A percentile compares a stretch with the other conserved stretches of the same genome.
Conservation (phyloP, 768 basidiomycete genomes). For the Pleurotus platypus region DNA sequence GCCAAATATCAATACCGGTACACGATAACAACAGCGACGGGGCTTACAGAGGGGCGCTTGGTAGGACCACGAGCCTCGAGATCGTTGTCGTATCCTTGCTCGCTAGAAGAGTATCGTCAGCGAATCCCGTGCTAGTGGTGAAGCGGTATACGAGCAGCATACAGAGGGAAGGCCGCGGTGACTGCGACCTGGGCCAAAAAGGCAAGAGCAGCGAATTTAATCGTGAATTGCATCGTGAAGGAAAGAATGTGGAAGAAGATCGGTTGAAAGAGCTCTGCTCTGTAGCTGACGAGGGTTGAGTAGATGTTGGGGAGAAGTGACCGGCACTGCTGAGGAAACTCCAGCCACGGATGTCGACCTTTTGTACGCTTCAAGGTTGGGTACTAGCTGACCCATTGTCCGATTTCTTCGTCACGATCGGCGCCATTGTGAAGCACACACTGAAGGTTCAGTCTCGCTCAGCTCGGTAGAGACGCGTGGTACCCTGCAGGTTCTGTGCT, state of each 20-base stretch:
- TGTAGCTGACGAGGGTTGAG: not conserved
- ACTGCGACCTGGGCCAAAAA: not conserved
- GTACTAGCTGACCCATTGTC: too few species aligned
- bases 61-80: not conserved
- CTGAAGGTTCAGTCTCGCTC: too few species aligned
- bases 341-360: not conserved
- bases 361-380: not conserved
- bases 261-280: not conserved
- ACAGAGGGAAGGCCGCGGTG: not conserved
- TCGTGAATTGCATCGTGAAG: not conserved
- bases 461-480: too few species aligned
- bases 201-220: constrained; percentile 4
- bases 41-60: not conserved
- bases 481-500: too few species aligned
- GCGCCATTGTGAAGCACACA: too few species aligned
- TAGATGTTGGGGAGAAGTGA: constrained; percentile 2
- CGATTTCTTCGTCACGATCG: too few species aligned
- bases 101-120: not conserved
- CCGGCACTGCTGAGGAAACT: constrained; percentile 6
- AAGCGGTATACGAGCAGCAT: not conserved
- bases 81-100: not conserved
- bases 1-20: not conserved
- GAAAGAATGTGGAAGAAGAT: not conserved
- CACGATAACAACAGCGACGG: not conserved
- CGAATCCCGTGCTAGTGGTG: too few species aligned